Conservation (phyloP, 495 filamentous ascomycete species). For the Hypoxylon fuscum region DNA sequence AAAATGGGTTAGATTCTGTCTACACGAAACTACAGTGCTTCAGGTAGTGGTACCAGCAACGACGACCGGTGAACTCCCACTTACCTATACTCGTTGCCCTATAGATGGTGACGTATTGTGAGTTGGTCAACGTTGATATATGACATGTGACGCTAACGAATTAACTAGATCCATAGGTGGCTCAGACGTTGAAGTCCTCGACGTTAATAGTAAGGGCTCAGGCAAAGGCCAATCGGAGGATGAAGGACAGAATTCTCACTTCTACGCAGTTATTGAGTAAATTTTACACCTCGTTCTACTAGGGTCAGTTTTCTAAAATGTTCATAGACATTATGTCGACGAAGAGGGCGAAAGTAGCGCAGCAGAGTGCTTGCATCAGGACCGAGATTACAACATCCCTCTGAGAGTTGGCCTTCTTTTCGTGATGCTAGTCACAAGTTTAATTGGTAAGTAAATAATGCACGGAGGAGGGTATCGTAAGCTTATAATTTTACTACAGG, state of each 20-base stretch:
- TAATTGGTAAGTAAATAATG: constrained; percentile 42
- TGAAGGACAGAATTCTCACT: constrained; percentile 61
- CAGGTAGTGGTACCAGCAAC: constrained; percentile 55
- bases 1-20: constrained; percentile 47
- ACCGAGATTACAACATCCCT: constrained; percentile 64
- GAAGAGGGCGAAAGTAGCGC: constrained; percentile 45
- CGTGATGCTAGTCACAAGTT: constrained; percentile 63
- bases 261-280: constrained; percentile 73
- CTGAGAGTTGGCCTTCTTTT: constrained; percentile 68
- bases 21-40: constrained; percentile 50
- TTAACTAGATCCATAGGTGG: too few species aligned
- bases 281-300: constrained; percentile 11
- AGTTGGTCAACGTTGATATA: constrained; percentile 33
- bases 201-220: constrained; percentile 14
- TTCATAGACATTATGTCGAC: constrained; percentile 56
- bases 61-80: constrained; percentile 53
- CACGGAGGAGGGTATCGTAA: constrained; percentile 1
- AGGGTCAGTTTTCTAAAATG: not conserved
- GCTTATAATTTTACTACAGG: constrained; percentile 35
- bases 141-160: too few species aligned
- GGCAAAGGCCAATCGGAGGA: constrained; percentile 30
- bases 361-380: constrained; percentile 51
- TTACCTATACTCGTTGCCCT: constrained; percentile 63
- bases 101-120: constrained; percentile 57
- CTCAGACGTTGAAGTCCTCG: constrained; percentile 43